phyloP scores from a whole-genome alignment of 345 rosid species.

The Lumnitzera littorea region DNA sequence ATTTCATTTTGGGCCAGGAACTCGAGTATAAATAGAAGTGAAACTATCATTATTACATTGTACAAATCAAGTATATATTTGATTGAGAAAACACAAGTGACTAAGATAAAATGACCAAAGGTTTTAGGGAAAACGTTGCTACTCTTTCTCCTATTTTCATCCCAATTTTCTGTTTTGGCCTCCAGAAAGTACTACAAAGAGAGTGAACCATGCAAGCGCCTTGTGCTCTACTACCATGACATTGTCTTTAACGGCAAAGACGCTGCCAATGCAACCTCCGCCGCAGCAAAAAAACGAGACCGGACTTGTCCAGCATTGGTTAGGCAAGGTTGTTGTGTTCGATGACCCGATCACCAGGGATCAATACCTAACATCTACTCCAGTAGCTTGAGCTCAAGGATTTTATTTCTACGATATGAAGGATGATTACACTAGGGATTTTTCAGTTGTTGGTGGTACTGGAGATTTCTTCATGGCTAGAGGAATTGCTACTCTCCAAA shows the following conservation, averaged over 20 bases:
- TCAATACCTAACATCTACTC: too few species aligned
- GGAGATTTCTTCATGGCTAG: slow-evolving; percentile 72
- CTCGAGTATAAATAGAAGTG: too few species aligned
- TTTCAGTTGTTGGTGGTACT: slow-evolving; percentile 52
- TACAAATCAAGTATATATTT: too few species aligned
- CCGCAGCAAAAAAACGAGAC: slow-evolving; percentile 24
- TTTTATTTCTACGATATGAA: too few species aligned
- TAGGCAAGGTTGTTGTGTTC: too few species aligned
- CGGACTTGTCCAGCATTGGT: slow-evolving; percentile 14
- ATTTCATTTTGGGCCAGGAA: too few species aligned
- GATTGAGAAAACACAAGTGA: too few species aligned
- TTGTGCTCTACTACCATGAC: slow-evolving; percentile 52
- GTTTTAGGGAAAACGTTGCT: too few species aligned
- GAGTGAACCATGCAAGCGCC: slow-evolving; percentile 41
- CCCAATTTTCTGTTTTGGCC: slow-evolving; percentile 18
- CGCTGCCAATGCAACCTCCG: slow-evolving; percentile 44
- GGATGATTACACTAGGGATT: slow-evolving; percentile 23
- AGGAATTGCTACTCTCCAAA: slow-evolving; percentile 44
- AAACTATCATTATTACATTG: too few species aligned
- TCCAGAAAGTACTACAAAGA: slow-evolving; percentile 11
- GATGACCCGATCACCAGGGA: too few species aligned
- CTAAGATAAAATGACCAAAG: too few species aligned
- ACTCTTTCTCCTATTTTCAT: slow-evolving; percentile 15
- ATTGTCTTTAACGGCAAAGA: slow-evolving; percentile 41
- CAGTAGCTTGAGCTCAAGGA: too few species aligned